Evolutionary conservation across 2,329 filamentous ascomycete species (phyloP).

Genomic region (Beauveria sp.): DNA sequence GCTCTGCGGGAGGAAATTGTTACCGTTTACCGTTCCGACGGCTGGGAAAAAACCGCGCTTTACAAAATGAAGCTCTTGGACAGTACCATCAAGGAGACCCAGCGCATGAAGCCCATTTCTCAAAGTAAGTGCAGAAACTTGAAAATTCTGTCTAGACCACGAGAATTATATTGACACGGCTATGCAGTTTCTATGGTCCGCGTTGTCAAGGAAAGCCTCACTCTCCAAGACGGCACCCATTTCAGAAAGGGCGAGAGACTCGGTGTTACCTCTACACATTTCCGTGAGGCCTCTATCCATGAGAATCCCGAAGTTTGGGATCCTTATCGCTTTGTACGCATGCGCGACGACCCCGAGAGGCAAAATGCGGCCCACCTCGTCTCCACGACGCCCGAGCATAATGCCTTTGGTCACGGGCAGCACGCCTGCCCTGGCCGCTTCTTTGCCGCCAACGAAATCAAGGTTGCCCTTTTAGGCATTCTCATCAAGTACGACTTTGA

Average conservation of each 20-base stretch:
- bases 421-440: conserved; percentile 48
- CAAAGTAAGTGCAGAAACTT: conserved; percentile 13
- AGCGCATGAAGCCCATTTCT: conserved; percentile 36
- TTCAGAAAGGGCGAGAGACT: conserved; percentile 7
- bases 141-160: too few relatives aligned
- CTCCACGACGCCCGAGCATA: conserved; percentile 37
- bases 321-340: conserved; percentile 36
- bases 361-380: conserved; percentile 33
- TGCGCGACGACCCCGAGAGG: conserved; percentile 27
- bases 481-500: conserved; percentile 43
- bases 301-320: conserved; percentile 32
- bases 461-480: conserved; percentile 42
- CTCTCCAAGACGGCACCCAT: conserved; percentile 11
- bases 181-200: conserved; percentile 9
- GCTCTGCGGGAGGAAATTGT: conserved; percentile 34
- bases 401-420: conserved; percentile 47
- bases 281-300: conserved; percentile 21
- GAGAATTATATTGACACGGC: too few relatives aligned
- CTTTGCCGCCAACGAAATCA: conserved; percentile 45
- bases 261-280: neutral
- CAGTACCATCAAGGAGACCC: conserved; percentile 42
- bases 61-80: conserved; percentile 38
- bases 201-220: conserved; percentile 4
- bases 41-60: conserved; percentile 38
- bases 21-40: conserved; percentile 9